A percentile compares a stretch with the other conserved stretches of the same genome.
These are phyloP conservation scores for Sporothrix pseudoabietina DNA, from an alignment of 2,329 filamentous ascomycete species.

Conservation along the genomic window DNA sequence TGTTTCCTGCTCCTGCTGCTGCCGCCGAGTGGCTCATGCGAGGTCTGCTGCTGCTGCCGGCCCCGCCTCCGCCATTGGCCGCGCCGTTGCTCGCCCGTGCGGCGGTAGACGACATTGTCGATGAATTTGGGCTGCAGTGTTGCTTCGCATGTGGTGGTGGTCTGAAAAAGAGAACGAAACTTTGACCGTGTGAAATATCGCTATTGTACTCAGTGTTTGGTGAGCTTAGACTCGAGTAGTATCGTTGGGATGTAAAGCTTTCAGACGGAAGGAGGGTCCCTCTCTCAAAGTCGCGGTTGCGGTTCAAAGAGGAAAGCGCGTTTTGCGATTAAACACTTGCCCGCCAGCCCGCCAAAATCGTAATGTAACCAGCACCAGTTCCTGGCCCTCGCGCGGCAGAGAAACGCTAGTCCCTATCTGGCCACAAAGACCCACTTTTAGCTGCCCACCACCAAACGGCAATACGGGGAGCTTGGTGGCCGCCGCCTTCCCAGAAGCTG, in stretches of 20 bases:
- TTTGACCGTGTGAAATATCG: background rate
- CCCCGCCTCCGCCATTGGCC: slow-evolving; percentile 43
- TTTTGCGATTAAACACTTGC: slow-evolving; percentile 22
- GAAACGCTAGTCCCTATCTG: background rate
- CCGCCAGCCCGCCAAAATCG: background rate
- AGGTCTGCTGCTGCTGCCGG: slow-evolving; percentile 33
- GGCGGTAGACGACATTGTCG: slow-evolving; percentile 48
- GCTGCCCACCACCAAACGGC: slow-evolving; percentile 25
- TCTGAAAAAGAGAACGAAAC: background rate
- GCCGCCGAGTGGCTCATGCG: slow-evolving; percentile 41
- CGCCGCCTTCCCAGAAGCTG: slow-evolving; percentile 31
- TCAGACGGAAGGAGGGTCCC: slow-evolving; percentile 8
- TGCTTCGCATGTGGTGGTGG: background rate
- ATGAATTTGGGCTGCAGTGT: background rate
- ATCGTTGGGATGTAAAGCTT: background rate
- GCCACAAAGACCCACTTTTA: slow-evolving; percentile 27
- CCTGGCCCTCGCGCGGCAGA: slow-evolving; percentile 14
- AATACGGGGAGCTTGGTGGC: slow-evolving; percentile 23
- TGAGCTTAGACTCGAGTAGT: background rate
- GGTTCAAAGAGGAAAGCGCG: slow-evolving; percentile 33
- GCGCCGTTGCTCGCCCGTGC: slow-evolving; percentile 47
- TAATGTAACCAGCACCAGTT: background rate
- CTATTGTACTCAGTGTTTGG: background rate
- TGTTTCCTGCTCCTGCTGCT: background rate
- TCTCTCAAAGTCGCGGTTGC: slow-evolving; percentile 23